Conservation (phyloP, 1,284 basidiomycete species). For the Vanrija pseudolonga region DNA sequence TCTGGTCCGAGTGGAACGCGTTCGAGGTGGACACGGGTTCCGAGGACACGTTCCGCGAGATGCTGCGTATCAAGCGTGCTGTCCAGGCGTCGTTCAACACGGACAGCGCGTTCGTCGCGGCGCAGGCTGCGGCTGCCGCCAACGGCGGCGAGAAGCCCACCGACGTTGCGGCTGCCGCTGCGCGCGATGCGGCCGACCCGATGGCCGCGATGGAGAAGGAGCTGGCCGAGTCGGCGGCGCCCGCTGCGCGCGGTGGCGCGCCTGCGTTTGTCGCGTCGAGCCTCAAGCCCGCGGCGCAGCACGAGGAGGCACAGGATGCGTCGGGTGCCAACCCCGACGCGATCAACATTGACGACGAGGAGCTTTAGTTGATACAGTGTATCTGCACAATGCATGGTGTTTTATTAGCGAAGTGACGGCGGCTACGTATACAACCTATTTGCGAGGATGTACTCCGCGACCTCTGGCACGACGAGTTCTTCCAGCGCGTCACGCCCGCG, state of each 20-base stretch:
- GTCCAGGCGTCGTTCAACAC: conserved; percentile 99
- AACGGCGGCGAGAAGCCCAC: conserved; percentile 40
- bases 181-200: conserved; percentile 54
- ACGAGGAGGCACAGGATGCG: conserved; percentile 23
- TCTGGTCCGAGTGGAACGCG: conserved; percentile 95
- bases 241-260: conserved; percentile 37
- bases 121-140: conserved; percentile 69
- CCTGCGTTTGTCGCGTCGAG: conserved; percentile 66
- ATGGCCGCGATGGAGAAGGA: conserved; percentile 56
- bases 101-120: conserved; percentile 76
- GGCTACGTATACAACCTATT: conserved; percentile 7
- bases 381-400: background rate
- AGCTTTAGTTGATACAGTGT: conserved; percentile 27
- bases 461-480: background rate
- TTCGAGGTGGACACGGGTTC: conserved; percentile 97
- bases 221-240: conserved; percentile 62
- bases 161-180: conserved; percentile 34
- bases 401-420: background rate
- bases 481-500: background rate
- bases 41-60: conserved; percentile 98
- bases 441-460: conserved; percentile 9
- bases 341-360: conserved; percentile 47
- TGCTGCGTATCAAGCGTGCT: conserved; percentile 95
- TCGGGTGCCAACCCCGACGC: conserved; percentile 46
- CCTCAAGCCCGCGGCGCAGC: conserved; percentile 26